These are phyloP conservation scores for Sphaceloma murrayae DNA, from an alignment of 2,329 filamentous ascomycete genomes.

Conservation along the genomic window DNA sequence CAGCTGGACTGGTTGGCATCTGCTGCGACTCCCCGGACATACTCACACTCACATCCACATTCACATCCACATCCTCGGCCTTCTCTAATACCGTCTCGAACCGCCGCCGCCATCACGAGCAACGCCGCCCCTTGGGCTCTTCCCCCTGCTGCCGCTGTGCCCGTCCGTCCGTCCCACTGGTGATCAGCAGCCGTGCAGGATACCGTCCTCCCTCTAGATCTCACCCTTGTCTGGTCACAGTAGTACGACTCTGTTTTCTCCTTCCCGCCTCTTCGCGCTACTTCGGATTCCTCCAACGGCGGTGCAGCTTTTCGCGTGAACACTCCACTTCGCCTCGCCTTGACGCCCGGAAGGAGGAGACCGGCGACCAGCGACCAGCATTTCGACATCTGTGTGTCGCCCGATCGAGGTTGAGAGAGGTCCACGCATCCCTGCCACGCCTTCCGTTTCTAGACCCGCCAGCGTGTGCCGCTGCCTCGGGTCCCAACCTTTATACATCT, in stretches of 20 bases:
- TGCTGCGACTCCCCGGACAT: not conserved
- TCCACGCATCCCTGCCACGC: not conserved
- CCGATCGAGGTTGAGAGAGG: conserved; percentile 11
- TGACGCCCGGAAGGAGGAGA: too few species aligned
- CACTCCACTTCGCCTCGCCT: not conserved
- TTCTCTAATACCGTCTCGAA: conserved; percentile 7
- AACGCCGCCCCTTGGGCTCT: not conserved
- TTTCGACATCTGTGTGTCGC: conserved; percentile 13
- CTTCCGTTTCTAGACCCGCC: conserved; percentile 3
- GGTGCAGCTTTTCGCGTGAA: not conserved
- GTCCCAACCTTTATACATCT: conserved; percentile 1
- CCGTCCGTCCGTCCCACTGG: too few species aligned
- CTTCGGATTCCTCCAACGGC: not conserved
- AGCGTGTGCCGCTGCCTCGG: conserved; percentile 4
- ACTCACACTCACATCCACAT: too few species aligned
- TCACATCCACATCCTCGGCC: too few species aligned
- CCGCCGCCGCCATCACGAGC: not conserved
- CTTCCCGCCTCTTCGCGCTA: not conserved
- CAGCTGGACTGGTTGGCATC: too few species aligned
- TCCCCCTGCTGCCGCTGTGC: not conserved
- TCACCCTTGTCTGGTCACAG: conserved; percentile 14
- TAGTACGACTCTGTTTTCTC: too few species aligned
- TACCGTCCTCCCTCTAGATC: conserved; percentile 10
- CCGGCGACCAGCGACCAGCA: too few species aligned
- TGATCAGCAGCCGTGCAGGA: conserved; percentile 10